A percentile compares a stretch with the other conserved stretches of the same genome.
These are phyloP conservation scores for Leucosporidium yakuticum DNA, from an alignment of 768 basidiomycete species.

Conservation along the genomic window DNA sequence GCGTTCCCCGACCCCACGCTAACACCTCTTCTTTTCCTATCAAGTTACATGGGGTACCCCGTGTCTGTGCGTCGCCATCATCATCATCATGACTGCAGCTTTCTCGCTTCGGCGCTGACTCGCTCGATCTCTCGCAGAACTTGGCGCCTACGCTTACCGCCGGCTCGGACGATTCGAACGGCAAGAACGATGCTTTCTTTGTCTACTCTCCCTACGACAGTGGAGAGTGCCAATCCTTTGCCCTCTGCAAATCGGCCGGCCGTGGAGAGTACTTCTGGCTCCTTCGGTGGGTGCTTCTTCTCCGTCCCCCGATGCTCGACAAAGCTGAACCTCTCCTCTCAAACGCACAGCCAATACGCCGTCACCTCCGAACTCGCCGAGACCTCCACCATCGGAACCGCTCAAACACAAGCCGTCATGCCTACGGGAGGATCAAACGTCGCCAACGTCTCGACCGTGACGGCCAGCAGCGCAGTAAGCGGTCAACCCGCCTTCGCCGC, in stretches of 20 bases:
- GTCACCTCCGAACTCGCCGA: conserved; percentile 13
- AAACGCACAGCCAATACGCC: conserved; percentile 18
- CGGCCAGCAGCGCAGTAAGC: conserved; percentile 5
- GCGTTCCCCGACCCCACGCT: background rate
- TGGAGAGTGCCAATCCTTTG: conserved; percentile 25
- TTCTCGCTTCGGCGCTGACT: no score
- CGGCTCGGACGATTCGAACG: background rate
- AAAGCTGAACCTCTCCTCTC: no score
- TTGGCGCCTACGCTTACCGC: conserved; percentile 6
- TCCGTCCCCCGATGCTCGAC: no score
- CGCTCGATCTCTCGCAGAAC: no score
- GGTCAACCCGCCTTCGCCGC: conserved; percentile 11
- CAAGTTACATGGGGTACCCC: background rate
- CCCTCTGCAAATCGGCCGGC: conserved; percentile 1
- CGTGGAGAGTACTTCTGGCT: conserved; percentile 31
- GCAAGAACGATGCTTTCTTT: conserved; percentile 29
- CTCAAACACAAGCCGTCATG: background rate
- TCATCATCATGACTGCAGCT: no score
- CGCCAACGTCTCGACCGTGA: conserved; percentile 8
- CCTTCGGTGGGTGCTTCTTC: background rate
- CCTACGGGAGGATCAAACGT: background rate
- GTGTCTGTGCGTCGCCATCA: background rate
- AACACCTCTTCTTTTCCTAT: background rate
- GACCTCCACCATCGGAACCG: background rate
- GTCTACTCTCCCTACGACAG: conserved; percentile 34